A percentile compares a stretch with the other conserved stretches of the same genome.
These are phyloP conservation scores for Arabidopsis hybrid DNA, from an alignment of 441 rosid species.

Conservation along the genomic window DNA sequence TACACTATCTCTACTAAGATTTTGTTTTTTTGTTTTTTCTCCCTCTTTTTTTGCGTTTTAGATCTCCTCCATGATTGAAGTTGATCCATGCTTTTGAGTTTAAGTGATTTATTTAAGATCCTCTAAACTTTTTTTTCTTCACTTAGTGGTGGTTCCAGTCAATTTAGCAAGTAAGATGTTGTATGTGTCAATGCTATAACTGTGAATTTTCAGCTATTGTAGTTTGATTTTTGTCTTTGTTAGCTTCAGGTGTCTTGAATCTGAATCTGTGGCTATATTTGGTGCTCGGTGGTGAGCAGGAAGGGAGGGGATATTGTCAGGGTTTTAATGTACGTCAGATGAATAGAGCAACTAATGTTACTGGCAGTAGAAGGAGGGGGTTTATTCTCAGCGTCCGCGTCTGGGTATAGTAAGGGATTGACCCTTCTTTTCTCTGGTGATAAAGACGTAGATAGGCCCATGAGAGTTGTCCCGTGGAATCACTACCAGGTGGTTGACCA, in stretches of 20 bases:
- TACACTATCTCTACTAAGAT: background rate
- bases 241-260: background rate
- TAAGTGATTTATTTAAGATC: background rate
- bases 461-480: slow-evolving; percentile 97
- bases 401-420: slow-evolving; percentile 93
- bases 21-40: background rate
- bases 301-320: slow-evolving; percentile 35
- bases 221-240: too few species aligned
- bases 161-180: too few species aligned
- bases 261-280: slow-evolving; percentile 3
- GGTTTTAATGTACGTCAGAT: slow-evolving; percentile 56
- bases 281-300: slow-evolving; percentile 32
- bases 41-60: slow-evolving; percentile 12
- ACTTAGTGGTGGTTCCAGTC: too few species aligned
- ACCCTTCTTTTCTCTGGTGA: slow-evolving; percentile 90
- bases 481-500: slow-evolving; percentile 91
- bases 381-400: slow-evolving; percentile 93
- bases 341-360: slow-evolving; percentile 85
- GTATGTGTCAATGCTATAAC: too few species aligned
- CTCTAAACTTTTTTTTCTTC: too few species aligned
- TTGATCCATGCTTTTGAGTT: background rate
- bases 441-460: slow-evolving; percentile 80
- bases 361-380: slow-evolving; percentile 98
- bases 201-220: too few species aligned
- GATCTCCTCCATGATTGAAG: background rate